Conservation (phyloP, 176 grass and related monocot genomes). For the maize (Zea mays) region Zm-B73-REFERENCE-NAM-5.0 NC_050103.1:8708001-8708500, state of each 20-base stretch:
- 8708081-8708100: not conserved
- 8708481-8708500: not conserved
- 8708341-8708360: too few relatives aligned
- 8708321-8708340: too few relatives aligned
- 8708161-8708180: not conserved
- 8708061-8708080: not conserved
- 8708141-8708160: too few relatives aligned
- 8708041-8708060: not conserved
- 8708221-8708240: not conserved
- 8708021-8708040: not conserved
- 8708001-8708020: conserved; percentile 3
- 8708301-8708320: not conserved
- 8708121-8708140: not conserved
- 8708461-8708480: not conserved
- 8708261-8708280: not conserved
- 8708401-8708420: not conserved
- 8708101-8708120: not conserved
- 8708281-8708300: not conserved
- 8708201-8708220: conserved; percentile 17
- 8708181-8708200: not conserved
- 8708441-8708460: not conserved
- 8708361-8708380: too few relatives aligned
- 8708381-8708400: too few relatives aligned
- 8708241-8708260: not conserved
- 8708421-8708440: not conserved